Conservation (phyloP, 805 yeast species). For the Teunomyces barrocoloradensis region DNA sequence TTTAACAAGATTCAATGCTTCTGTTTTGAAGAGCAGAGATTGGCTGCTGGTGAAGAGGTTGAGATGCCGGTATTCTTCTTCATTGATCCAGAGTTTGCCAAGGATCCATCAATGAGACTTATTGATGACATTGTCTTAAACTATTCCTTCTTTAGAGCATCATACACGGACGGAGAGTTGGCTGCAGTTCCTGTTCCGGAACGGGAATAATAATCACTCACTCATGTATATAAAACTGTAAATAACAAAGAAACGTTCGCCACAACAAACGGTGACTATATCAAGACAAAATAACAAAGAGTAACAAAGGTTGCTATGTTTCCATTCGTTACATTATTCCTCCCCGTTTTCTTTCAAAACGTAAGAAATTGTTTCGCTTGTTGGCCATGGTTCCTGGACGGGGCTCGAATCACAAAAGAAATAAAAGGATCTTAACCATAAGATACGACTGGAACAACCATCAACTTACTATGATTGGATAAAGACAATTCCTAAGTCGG, state of each 20-base stretch:
- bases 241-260: background rate
- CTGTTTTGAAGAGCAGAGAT: slow-evolving; percentile 94
- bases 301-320: no score
- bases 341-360: background rate
- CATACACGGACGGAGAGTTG: slow-evolving; percentile 40
- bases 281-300: no score
- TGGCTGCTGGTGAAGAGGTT: slow-evolving; percentile 94
- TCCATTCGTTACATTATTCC: background rate
- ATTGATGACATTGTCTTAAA: slow-evolving; percentile 87
- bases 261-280: no score
- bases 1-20: slow-evolving; percentile 97
- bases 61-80: slow-evolving; percentile 99
- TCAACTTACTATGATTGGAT: background rate
- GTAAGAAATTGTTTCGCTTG: background rate
- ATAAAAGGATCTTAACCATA: background rate
- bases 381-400: background rate
- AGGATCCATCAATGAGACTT: slow-evolving; percentile 88
- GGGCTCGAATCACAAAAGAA: background rate
- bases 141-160: slow-evolving; percentile 85
- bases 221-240: slow-evolving; percentile 8
- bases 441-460: background rate
- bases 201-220: slow-evolving; percentile 6
- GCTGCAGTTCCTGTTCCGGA: slow-evolving; percentile 31
- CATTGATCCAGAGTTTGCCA: slow-evolving; percentile 92
- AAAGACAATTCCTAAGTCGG: background rate